phyloP scores from a whole-genome alignment of 495 filamentous ascomycete genomes.

The Neurospora hispaniola region DNA sequence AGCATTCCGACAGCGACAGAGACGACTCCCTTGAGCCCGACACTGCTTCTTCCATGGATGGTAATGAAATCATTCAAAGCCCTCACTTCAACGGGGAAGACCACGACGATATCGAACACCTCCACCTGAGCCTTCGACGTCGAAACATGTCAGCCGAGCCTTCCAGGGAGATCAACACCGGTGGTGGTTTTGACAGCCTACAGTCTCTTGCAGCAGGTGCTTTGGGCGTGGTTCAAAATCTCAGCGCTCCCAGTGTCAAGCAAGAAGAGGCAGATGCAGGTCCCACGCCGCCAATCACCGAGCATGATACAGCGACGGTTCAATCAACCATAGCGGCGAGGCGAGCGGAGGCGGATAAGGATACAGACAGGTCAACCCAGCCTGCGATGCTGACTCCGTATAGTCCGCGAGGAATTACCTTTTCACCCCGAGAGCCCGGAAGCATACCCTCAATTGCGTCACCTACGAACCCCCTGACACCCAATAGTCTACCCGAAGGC shows the following conservation, averaged over 20 bases:
- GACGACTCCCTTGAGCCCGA: conserved; percentile 4
- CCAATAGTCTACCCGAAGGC: conserved; percentile 25
- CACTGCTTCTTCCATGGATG: background rate
- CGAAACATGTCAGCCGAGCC: conserved; percentile 6
- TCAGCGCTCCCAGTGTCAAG: conserved; percentile 15
- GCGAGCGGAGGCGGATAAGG: conserved; percentile 6
- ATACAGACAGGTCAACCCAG: conserved; percentile 8
- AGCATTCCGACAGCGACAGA: conserved; percentile 12
- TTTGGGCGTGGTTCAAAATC: conserved; percentile 14
- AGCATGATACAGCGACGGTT: conserved; percentile 14
- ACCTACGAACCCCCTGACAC: conserved; percentile 17
- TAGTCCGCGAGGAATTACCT: conserved; percentile 9
- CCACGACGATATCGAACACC: conserved; percentile 8
- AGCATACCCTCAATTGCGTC: conserved; percentile 18
- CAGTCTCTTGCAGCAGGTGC: conserved; percentile 32
- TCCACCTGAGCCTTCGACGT: background rate
- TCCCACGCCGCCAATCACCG: conserved; percentile 17
- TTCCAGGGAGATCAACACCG: conserved; percentile 19
- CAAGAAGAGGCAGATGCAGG: conserved; percentile 18
- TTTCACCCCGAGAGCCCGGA: conserved; percentile 20
- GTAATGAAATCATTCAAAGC: background rate
- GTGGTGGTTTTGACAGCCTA: conserved; percentile 22
- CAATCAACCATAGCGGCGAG: conserved; percentile 12
- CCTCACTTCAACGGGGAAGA: conserved; percentile 1
- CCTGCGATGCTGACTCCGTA: conserved; percentile 15